These are phyloP conservation scores for Saccharum spontaneum DNA, from an alignment of 176 grass and related monocot species.

Conservation along the genomic window DNA sequence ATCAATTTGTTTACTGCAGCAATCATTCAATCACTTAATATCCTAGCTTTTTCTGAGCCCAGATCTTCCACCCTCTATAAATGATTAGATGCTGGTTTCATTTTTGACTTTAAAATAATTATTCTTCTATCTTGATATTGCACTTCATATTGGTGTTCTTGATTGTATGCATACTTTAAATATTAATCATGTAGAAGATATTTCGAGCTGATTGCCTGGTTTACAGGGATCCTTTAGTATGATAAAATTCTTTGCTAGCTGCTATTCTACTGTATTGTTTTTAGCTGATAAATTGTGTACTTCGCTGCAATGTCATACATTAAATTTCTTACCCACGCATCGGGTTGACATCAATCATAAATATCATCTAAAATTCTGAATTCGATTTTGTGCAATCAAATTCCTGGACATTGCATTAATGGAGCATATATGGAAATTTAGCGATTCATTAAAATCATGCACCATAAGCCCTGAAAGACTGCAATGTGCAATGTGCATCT, in stretches of 20 bases:
- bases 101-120: background rate
- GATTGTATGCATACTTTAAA: too few relatives aligned
- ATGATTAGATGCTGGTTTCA: background rate
- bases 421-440: background rate
- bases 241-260: too few relatives aligned
- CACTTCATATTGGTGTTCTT: too few relatives aligned
- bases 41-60: too few relatives aligned
- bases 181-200: background rate
- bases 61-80: too few relatives aligned
- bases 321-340: background rate
- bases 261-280: too few relatives aligned
- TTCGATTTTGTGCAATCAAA: background rate
- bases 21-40: too few relatives aligned
- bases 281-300: too few relatives aligned
- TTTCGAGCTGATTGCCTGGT: background rate
- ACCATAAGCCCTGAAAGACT: too few relatives aligned
- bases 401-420: background rate
- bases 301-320: too few relatives aligned
- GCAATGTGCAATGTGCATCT: background rate
- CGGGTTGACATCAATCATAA: background rate
- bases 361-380: background rate
- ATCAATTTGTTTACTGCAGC: too few relatives aligned
- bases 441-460: background rate
- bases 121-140: too few relatives aligned
- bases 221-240: background rate